Percentiles rank a stretch among this genome's conserved stretches.
These are phyloP conservation scores for Raffaelea arxii DNA, from an alignment of 2,329 filamentous ascomycete genomes.

Conservation along the genomic window DNA sequence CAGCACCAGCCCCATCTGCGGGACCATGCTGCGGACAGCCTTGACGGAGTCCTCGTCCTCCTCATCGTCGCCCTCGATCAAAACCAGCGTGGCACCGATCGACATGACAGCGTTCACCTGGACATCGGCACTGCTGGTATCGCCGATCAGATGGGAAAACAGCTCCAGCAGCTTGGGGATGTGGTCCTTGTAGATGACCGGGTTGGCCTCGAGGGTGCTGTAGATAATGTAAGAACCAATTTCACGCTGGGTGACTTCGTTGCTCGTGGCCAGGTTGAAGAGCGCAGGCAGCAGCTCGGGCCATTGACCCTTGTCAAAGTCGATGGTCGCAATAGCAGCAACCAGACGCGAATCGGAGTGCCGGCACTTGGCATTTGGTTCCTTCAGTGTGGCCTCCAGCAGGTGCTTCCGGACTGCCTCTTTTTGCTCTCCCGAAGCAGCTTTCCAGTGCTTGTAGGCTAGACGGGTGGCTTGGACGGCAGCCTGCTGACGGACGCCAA, in stretches of 20 bases:
- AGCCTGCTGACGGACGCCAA: slow-evolving; percentile 75
- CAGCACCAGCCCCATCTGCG: slow-evolving; percentile 80
- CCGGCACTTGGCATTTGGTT: slow-evolving; percentile 65
- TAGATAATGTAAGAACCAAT: slow-evolving; percentile 90
- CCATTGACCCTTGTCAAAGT: slow-evolving; percentile 83
- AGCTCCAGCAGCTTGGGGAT: slow-evolving; percentile 70
- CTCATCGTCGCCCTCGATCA: slow-evolving; percentile 84
- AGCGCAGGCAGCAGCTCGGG: slow-evolving; percentile 69
- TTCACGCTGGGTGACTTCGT: slow-evolving; percentile 70
- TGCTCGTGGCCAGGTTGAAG: slow-evolving; percentile 66
- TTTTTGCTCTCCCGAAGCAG: slow-evolving; percentile 66
- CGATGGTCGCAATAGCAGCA: slow-evolving; percentile 73
- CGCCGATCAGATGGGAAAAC: slow-evolving; percentile 79
- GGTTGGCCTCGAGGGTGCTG: slow-evolving; percentile 81
- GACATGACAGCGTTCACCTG: slow-evolving; percentile 90
- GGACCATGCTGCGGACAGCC: slow-evolving; percentile 70
- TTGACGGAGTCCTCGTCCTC: slow-evolving; percentile 65
- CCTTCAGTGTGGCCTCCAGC: slow-evolving; percentile 72
- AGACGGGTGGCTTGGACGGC: slow-evolving; percentile 82
- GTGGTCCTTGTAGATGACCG: slow-evolving; percentile 74
- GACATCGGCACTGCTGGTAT: slow-evolving; percentile 84
- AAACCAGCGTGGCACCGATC: slow-evolving; percentile 76
- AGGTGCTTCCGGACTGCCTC: slow-evolving; percentile 70
- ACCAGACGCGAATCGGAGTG: slow-evolving; percentile 85
- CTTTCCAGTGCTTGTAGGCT: slow-evolving; percentile 76